A percentile compares a stretch with the other conserved stretches of the same genome.
Evolutionary conservation across 495 filamentous ascomycete genomes (phyloP).

Genomic region (Friedmanniomyces endolithicus): DNA sequence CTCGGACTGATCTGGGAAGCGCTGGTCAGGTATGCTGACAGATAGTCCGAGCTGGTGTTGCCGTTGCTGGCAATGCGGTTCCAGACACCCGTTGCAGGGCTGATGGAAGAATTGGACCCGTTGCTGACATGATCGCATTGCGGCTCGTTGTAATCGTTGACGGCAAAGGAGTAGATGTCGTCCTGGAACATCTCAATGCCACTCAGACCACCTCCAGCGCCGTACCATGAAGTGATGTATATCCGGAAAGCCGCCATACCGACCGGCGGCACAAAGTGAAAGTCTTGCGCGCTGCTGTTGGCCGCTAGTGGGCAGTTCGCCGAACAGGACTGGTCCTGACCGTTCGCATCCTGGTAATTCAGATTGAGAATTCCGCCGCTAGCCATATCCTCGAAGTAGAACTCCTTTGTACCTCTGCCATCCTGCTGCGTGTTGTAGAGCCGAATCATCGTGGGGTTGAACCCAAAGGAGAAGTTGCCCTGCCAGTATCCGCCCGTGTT

Average conservation of each 20-base stretch:
- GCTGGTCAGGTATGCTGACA: constrained; percentile 50
- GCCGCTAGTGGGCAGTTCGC: constrained; percentile 67
- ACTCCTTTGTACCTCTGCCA: constrained; percentile 75
- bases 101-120: constrained; percentile 47
- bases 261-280: constrained; percentile 73
- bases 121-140: constrained; percentile 54
- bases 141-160: constrained; percentile 80
- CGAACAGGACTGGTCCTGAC: constrained; percentile 56
- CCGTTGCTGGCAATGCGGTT: constrained; percentile 41
- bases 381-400: constrained; percentile 68
- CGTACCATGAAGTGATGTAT: constrained; percentile 77
- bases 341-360: constrained; percentile 67
- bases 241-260: constrained; percentile 83
- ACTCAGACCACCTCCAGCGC: constrained; percentile 70
- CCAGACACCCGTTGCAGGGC: constrained; percentile 57
- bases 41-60: constrained; percentile 57
- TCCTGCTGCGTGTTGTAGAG: constrained; percentile 81
- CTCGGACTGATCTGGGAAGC: constrained; percentile 32
- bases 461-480: constrained; percentile 69
- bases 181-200: constrained; percentile 86
- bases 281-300: constrained; percentile 63
- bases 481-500: constrained; percentile 71
- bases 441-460: constrained; percentile 71
- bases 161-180: constrained; percentile 51
- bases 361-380: constrained; percentile 93